Evolutionary conservation across 305 asterid species (phyloP).

Genomic region (Fraxinus xanthoxyloides): DNA sequence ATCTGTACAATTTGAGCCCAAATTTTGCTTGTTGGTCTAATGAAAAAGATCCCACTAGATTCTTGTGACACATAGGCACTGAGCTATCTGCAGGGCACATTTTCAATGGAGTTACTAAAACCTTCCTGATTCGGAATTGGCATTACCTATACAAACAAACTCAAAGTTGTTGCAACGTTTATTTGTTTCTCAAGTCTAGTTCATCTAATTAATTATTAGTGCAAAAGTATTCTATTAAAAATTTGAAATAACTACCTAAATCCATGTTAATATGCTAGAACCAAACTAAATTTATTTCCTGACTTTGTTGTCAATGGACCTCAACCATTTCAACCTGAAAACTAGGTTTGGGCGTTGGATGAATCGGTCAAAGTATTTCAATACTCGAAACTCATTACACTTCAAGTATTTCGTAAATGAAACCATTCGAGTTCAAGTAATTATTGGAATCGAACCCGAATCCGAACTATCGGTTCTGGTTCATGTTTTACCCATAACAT

Average conservation of each 20-base stretch:
- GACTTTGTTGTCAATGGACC: background rate
- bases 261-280: background rate
- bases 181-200: background rate
- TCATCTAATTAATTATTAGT: background rate
- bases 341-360: background rate
- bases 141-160: background rate
- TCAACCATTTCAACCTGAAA: background rate
- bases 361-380: too few species aligned
- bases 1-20: background rate
- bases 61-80: background rate
- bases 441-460: too few species aligned
- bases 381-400: too few species aligned
- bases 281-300: background rate
- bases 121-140: background rate
- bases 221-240: background rate
- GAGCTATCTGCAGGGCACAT: background rate
- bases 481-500: too few species aligned
- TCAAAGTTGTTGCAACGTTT: background rate
- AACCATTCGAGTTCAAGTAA: too few species aligned
- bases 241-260: background rate
- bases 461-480: too few species aligned
- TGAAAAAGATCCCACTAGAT: background rate
- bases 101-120: background rate
- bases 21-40: background rate
- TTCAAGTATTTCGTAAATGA: too few species aligned